These are phyloP conservation scores for Sonneratia alba DNA, from an alignment of 345 rosid species.

Conservation along the genomic window DNA sequence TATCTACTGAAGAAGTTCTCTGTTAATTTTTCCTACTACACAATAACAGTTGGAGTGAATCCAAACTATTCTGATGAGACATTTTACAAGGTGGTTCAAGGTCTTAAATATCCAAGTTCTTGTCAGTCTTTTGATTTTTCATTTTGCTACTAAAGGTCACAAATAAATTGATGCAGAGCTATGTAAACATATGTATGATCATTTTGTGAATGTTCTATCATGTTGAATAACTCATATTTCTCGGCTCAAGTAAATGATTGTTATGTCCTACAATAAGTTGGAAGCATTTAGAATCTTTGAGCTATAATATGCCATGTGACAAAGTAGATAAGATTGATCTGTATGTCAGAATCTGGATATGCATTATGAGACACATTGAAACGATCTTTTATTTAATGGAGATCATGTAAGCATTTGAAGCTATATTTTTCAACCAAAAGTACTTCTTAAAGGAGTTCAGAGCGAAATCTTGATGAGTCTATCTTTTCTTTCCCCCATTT, in stretches of 20 bases:
- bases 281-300: not conserved
- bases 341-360: not conserved
- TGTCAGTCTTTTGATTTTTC: too few relatives aligned
- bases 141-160: too few relatives aligned
- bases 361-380: not conserved
- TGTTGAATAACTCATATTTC: not conserved
- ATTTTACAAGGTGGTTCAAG: constrained; percentile 63
- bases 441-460: not conserved
- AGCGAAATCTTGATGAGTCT: not conserved
- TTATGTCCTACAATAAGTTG: not conserved
- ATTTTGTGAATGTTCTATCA: not conserved
- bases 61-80: constrained; percentile 75
- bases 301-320: not conserved
- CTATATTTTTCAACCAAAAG: not conserved
- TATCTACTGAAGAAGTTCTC: constrained; percentile 63
- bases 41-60: constrained; percentile 84
- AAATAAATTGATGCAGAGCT: not conserved
- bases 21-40: constrained; percentile 70
- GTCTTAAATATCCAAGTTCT: not conserved
- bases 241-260: not conserved
- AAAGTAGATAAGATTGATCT: not conserved
- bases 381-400: not conserved
- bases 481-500: not conserved
- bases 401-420: not conserved
- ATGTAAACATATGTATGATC: not conserved